Evolutionary conservation across 2,329 filamentous ascomycete genomes (phyloP).

Genomic region (Hysterium pulicare): DNA sequence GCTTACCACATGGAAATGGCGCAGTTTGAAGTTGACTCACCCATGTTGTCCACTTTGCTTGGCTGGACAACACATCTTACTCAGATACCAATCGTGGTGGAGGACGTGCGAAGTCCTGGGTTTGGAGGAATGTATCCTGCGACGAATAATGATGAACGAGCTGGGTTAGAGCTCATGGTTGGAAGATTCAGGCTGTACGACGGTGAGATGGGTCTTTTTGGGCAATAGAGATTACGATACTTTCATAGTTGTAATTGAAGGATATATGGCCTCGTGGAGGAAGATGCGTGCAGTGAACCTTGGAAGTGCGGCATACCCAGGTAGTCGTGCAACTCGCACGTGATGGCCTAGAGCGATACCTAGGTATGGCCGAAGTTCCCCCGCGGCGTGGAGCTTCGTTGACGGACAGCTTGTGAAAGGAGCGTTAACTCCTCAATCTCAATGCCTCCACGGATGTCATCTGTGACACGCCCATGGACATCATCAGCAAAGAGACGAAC

Average conservation of each 20-base stretch:
- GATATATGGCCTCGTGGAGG: no score
- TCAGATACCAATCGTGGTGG: slow-evolving; percentile 18
- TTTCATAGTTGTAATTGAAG: no score
- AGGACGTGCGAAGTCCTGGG: background rate
- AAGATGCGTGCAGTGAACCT: no score
- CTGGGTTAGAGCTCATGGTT: background rate
- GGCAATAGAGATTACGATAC: background rate
- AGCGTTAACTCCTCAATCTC: no score
- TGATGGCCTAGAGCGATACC: no score
- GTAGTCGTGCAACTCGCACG: no score
- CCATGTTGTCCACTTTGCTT: slow-evolving; percentile 16
- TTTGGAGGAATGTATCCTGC: slow-evolving; percentile 1
- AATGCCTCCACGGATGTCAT: slow-evolving; percentile 43
- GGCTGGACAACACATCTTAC: slow-evolving; percentile 18
- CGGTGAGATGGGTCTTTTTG: background rate
- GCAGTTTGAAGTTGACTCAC: slow-evolving; percentile 13
- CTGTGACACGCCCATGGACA: slow-evolving; percentile 29
- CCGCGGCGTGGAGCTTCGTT: slow-evolving; percentile 10
- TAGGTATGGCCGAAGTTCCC: no score
- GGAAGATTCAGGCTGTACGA: background rate
- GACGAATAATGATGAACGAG: slow-evolving; percentile 3
- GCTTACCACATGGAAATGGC: slow-evolving; percentile 3
- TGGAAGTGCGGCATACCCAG: no score
- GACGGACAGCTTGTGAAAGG: slow-evolving; percentile 1
- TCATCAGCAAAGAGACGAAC: slow-evolving; percentile 23